Base-by-base conservation (phyloP, 768 basidiomycete species). In the Termitomyces sp. region DNA sequence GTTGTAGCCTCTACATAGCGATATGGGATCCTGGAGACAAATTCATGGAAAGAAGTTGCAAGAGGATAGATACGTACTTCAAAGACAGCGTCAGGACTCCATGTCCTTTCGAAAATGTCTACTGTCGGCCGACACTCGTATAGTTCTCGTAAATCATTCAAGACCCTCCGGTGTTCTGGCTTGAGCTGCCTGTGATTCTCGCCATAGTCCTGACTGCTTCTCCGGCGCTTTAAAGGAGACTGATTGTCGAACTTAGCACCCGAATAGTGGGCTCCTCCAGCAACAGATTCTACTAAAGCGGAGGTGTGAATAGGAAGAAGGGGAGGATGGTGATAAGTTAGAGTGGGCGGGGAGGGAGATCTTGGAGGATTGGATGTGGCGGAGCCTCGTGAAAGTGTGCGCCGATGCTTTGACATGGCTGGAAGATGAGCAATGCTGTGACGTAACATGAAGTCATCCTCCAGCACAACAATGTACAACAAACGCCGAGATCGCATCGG, bases 231-330 rank as follows among this genome's bases (percentile, higher is more conserved):
- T 31, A 76, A 47, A 2, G 63, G 60, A 5, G 68, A 49, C 31
- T 76, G 73, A 11, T 71, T 64, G 62, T 81, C 78, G 6, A 83
- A 71, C 56, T 73, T 74, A 25, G 74, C 76, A 5, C 86, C 86
- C 5, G 84, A 81, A 66, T 87, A 89, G 65, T 88, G 86, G 0
- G 86, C 84, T 15, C 79, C 86, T 46, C 84, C 81, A 1, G 84
- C 84, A 4, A 85, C 82, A 0, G 85, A 85, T 64, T 82, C 79
- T 40, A 86, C 75, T 9, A 87, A 71, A 2, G 81, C 77, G 20
- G 82, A 74, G 0, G 83, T 81, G 1, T 83, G 85, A 1, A 86
- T 65, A 17, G 78, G 76, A 6, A 85, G 57, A 25, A 78, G 68
- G 29, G 73, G 73, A 3, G 76, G 73, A 63, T 86, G 73, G 64